A percentile compares a stretch with the other conserved stretches of the same genome.
Evolutionary conservation across 2,329 filamentous ascomycete species (phyloP).

Genomic region (Neopestalotiopsis sp.): DNA sequence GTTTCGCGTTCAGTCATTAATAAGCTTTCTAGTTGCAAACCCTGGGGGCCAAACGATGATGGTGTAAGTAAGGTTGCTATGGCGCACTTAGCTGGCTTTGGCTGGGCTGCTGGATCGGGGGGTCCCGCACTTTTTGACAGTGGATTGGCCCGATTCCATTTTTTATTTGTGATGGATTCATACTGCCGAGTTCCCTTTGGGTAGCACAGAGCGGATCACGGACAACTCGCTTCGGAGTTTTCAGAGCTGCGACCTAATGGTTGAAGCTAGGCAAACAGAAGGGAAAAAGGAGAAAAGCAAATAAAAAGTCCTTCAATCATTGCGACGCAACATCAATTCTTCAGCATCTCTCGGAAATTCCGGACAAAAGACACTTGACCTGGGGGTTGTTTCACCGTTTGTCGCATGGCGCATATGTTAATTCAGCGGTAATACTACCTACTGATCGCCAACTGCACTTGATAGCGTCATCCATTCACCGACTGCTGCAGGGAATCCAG

Average conservation of each 20-base stretch:
- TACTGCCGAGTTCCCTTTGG: background rate
- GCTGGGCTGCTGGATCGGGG: background rate
- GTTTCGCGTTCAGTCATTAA: background rate
- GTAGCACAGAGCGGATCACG: background rate
- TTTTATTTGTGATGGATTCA: background rate
- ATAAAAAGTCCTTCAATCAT: background rate
- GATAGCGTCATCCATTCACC: background rate
- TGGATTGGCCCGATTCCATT: background rate
- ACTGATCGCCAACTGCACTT: background rate
- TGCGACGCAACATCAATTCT: background rate
- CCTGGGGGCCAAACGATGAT: background rate
- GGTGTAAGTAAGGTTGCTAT: background rate
- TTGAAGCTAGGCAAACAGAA: background rate
- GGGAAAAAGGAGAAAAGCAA: constrained; percentile 5
- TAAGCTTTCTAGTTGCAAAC: background rate
- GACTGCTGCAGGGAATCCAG: background rate
- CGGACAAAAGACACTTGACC: no score
- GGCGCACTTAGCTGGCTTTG: background rate
- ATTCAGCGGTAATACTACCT: no score
- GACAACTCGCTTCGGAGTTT: background rate
- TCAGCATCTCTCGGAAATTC: background rate
- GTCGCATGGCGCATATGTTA: no score
- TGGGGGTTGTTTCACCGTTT: no score
- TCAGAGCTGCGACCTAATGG: background rate
- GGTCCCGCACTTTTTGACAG: background rate